phyloP scores from a whole-genome alignment of 108 stramenopile species.

The Cyclostephanos tholiformis region DNA sequence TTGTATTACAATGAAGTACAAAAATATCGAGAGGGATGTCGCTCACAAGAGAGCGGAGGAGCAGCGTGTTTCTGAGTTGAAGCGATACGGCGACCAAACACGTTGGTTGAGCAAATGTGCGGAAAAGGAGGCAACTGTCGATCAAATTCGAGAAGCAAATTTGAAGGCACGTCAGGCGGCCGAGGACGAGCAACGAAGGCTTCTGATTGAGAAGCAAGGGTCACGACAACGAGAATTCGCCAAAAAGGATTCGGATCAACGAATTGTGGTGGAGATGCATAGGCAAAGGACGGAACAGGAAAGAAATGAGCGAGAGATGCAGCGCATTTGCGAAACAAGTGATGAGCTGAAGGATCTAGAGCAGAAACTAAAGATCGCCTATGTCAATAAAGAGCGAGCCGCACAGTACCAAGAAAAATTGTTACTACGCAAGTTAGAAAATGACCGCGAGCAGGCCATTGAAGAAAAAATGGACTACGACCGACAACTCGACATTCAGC shows the following conservation, averaged over 20 bases:
- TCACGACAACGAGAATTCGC: conserved; percentile 47
- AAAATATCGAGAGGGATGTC: conserved; percentile 45
- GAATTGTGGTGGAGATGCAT: conserved; percentile 45
- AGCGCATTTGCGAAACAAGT: conserved; percentile 65
- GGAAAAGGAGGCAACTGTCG: conserved; percentile 51
- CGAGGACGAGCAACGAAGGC: conserved; percentile 47
- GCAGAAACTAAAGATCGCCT: conserved; percentile 62
- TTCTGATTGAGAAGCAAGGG: conserved; percentile 42
- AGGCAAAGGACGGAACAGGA: conserved; percentile 55
- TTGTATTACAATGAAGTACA: conserved; percentile 13
- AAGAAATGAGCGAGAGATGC: conserved; percentile 61
- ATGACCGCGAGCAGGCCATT: conserved; percentile 61
- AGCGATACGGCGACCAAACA: conserved; percentile 48
- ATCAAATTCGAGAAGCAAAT: conserved; percentile 45
- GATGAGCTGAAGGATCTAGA: conserved; percentile 73
- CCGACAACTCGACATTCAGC: conserved; percentile 46
- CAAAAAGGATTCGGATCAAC: conserved; percentile 47
- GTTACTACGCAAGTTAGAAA: conserved; percentile 51
- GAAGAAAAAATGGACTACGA: conserved; percentile 73
- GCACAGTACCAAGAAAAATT: conserved; percentile 72
- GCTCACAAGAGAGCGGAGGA: conserved; percentile 50
- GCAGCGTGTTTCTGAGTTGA: conserved; percentile 48
- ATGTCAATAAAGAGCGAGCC: conserved; percentile 76
- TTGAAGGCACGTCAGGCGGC: conserved; percentile 48
- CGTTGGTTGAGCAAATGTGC: conserved; percentile 55